Conservation (phyloP, 2,329 filamentous ascomycete genomes). For the Stemphylium vesicarium region DNA sequence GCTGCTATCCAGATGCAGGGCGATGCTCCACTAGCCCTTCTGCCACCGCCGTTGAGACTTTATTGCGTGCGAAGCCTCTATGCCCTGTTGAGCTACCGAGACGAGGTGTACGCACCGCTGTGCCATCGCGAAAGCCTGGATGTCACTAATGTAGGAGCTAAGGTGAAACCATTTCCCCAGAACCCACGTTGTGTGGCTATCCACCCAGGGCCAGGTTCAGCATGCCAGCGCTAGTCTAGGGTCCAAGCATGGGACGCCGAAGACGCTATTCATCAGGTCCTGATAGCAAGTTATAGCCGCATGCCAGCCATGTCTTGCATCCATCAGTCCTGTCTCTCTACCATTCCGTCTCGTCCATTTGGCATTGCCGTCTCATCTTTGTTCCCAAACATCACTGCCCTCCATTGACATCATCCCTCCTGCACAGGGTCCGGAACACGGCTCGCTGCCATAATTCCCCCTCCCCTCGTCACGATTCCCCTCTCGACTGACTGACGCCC, state of each 20-base stretch:
- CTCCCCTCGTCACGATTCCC: conserved; percentile 31
- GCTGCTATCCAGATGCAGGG: conserved; percentile 23
- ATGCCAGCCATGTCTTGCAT: conserved; percentile 40
- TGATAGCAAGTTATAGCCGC: conserved; percentile 47
- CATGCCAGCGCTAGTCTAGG: conserved; percentile 35
- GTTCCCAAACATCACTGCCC: conserved; percentile 26
- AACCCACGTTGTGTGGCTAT: conserved; percentile 47
- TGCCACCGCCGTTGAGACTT: conserved; percentile 29
- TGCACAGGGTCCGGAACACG: conserved; percentile 23
- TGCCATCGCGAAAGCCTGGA: conserved; percentile 27
- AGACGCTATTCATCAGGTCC: conserved; percentile 39
- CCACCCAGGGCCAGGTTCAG: conserved; percentile 36
- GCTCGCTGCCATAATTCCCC: conserved; percentile 34
- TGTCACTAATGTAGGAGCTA: conserved; percentile 29
- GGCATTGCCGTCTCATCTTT: conserved; percentile 19
- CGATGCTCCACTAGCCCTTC: conserved; percentile 17
- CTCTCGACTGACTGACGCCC: conserved; percentile 25
- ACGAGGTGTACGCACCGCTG: conserved; percentile 24
- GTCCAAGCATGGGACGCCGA: conserved; percentile 30
- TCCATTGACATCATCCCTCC: conserved; percentile 19
- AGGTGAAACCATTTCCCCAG: conserved; percentile 49
- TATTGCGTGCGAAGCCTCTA: conserved; percentile 14
- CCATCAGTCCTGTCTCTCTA: conserved; percentile 29
- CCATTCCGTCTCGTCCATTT: conserved; percentile 19
- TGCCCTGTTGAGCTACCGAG: conserved; percentile 7